Base-by-base conservation (phyloP, 2,329 filamentous ascomycete species). In the Davidsoniella australis region DNA sequence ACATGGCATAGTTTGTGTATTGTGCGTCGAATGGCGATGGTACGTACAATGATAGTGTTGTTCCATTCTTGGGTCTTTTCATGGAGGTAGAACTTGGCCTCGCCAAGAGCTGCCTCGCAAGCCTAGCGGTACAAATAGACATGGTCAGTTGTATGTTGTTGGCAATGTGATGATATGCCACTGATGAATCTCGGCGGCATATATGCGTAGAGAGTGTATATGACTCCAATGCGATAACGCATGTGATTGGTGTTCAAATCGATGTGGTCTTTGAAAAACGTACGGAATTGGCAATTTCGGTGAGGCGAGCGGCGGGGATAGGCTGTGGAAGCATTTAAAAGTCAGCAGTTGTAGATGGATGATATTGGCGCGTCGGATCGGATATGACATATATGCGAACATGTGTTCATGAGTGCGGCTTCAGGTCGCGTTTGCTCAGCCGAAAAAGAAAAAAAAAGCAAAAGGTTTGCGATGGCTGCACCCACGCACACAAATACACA, bases 31-130 rank as follows among this genome's bases (percentile, higher is more conserved):
- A 6, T 41, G 12, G 5, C n/a, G 23, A 7, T 45, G 36, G 33
- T 10, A 69, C 77, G 59, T 75, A 94, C 87, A 65, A 96, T 95
- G 65, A 98, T 96, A 56, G 73, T 71, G 33, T 82, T 82, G 70
- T 96, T 96, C 89, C 89, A 96, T 58, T 78, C 69, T 62, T 82
- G 78, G 36, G 89, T 93, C 62, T 82, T 81, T 50, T 78, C 67
- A 66, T 96, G 91, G 56, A 94, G 83, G 69, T 98, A 98, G 66
- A 75, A 80, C 54, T 85, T 78, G 53, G 79, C 78, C 55, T 67
- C 73, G 54, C 78, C 77, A 58, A 96, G 76, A 53, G 85, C 82
- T 57, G 72, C 73, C 61, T 84, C 78, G 72, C 88, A 94, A 57
- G 86, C 88, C 87, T 94, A 50, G 42, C 16, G 10, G 47, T 42